Base-by-base conservation (phyloP, 176 grass and related monocot species). In the Oryza meyeriana region DNA sequence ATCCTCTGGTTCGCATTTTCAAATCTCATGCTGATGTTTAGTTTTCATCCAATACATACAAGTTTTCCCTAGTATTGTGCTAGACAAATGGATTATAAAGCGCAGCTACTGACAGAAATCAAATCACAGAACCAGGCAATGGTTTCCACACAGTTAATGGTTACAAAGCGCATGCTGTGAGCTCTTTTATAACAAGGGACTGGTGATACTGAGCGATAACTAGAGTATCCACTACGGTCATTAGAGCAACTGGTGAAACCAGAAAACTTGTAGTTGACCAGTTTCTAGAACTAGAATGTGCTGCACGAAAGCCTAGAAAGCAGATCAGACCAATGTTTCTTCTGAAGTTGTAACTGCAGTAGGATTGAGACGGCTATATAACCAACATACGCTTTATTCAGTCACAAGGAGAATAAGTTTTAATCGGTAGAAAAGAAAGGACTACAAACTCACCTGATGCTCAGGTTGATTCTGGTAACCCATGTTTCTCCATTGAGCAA, bases 401-500 rank as follows among this genome's bases (percentile, higher is more conserved):
- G 9, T 40, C 52, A 44, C 6, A 29, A 61, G 55, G 24, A 14
- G 33, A 66, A 41, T 6, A 71, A 48, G 20, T 20, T 64, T 9
- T 27, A 25, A 32, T 39, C 8, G 25, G 36, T 61, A 63, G 20
- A 48, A 35, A 50, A 77, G 18, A 77, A 84, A 77, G 47, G 20
- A 80, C 9, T n/a, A 55, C 25, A 27, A 63, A 34, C 59, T 78
- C 89, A 95, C 96, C 96, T 99, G 93, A 79, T 95, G 96, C 79
- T 99, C 96, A 66, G 93, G 91, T 84, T 92, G 96, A 87, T 95
- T 95, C 33, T 99, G 96, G 40, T 99, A 99, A 55, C 93, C 89
- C 93, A 95, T 94, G 77, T 95, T 99, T 85, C 96, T 94, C 96
- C 96, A 99, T 61, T 99, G 96, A 86, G 96, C 93, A 66, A 99